These are phyloP conservation scores for Solanum tarapatanum DNA, from an alignment of 257 asterid species.

Conservation along the genomic window DNA sequence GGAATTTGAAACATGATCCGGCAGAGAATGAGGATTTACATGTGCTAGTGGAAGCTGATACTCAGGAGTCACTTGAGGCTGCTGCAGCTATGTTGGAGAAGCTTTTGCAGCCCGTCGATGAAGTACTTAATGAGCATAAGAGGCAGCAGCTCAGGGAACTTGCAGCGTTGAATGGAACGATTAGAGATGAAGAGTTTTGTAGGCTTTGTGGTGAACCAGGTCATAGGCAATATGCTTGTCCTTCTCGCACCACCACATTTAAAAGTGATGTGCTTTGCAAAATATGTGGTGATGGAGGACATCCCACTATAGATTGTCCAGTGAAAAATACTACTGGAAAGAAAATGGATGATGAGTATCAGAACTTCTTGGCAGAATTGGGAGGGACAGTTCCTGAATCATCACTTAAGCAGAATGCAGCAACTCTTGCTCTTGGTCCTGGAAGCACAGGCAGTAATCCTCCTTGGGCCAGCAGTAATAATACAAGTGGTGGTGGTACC, in stretches of 20 bases:
- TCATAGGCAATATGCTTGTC: slow-evolving; percentile 86
- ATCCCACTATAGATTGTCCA: slow-evolving; percentile 88
- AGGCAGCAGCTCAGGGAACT: slow-evolving; percentile 96
- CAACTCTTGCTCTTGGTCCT: slow-evolving; percentile 75
- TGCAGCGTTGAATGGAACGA: slow-evolving; percentile 92
- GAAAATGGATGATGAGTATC: slow-evolving; percentile 99
- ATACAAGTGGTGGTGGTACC: slow-evolving; percentile 13
- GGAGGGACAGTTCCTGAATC: slow-evolving; percentile 86
- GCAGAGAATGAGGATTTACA: slow-evolving; percentile 93
- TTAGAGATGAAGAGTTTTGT: slow-evolving; percentile 89
- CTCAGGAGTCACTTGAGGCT: slow-evolving; percentile 80
- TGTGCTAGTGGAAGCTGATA: slow-evolving; percentile 88
- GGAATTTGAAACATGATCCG: slow-evolving; percentile 79
- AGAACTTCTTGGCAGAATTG: slow-evolving; percentile 83
- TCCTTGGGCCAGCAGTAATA: slow-evolving; percentile 69
- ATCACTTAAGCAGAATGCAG: slow-evolving; percentile 32
- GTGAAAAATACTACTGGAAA: slow-evolving; percentile 85
- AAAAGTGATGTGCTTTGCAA: slow-evolving; percentile 87
- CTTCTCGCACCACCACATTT: slow-evolving; percentile 67
- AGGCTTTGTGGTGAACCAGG: slow-evolving; percentile 92
- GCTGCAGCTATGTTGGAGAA: slow-evolving; percentile 96
- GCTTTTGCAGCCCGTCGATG: slow-evolving; percentile 94
- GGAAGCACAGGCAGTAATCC: slow-evolving; percentile 59
- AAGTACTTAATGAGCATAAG: slow-evolving; percentile 92
- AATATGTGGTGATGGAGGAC: slow-evolving; percentile 97